Evolutionary conservation across 768 basidiomycete genomes (phyloP).

Genomic region (Multifurca ochricompacta): DNA sequence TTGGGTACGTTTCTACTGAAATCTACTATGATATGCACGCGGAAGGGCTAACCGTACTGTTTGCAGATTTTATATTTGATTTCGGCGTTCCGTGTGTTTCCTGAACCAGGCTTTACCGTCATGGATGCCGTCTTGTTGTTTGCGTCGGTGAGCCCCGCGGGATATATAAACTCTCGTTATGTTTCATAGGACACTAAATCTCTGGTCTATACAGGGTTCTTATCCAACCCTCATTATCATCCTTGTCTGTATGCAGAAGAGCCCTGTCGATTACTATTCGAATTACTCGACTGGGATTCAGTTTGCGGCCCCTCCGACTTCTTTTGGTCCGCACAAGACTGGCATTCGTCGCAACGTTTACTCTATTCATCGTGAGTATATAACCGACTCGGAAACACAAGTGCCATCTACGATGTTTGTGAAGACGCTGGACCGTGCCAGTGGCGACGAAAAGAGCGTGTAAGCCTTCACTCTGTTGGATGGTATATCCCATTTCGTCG

Average conservation of each 20-base stretch:
- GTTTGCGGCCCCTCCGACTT: not conserved
- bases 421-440: slow-evolving; percentile 5
- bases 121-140: slow-evolving; percentile 8
- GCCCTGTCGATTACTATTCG: slow-evolving; percentile 8
- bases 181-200: not conserved
- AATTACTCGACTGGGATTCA: slow-evolving; percentile 7
- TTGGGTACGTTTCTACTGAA: not conserved
- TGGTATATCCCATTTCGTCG: not conserved
- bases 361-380: slow-evolving; percentile 1
- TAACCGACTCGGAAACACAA: slow-evolving; percentile 2
- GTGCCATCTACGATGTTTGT: slow-evolving; percentile 5
- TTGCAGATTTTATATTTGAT: slow-evolving; percentile 6
- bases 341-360: slow-evolving; percentile 3
- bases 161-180: not conserved
- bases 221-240: slow-evolving; percentile 14
- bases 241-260: slow-evolving; percentile 14
- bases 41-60: not conserved
- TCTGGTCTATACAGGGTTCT: not conserved
- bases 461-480: not conserved
- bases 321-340: not conserved
- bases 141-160: not conserved
- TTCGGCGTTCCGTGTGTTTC: slow-evolving; percentile 2
- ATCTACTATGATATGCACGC: not conserved
- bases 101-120: slow-evolving; percentile 3
- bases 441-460: slow-evolving; percentile 5